Evolutionary conservation across 768 basidiomycete species (phyloP), one percentile per base, ranked within the genome.

Genomic region (Amanita pseudoporphyria): DNA sequence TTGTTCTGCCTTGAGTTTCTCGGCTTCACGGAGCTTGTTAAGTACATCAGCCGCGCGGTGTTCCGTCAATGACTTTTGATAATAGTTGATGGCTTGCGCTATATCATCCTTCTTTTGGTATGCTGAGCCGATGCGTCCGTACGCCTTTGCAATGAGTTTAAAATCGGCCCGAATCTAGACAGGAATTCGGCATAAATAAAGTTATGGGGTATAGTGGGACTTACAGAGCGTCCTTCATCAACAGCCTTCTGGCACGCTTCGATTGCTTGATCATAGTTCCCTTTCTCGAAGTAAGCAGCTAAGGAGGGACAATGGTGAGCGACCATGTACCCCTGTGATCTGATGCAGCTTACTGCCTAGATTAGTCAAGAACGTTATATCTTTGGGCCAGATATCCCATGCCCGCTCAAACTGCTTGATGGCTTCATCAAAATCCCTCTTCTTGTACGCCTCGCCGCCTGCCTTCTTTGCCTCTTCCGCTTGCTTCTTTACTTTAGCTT

Each of bases 261-360:
- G 58, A 99, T 94, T 50, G 81, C 79, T 63, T 88, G 84, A 67
- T 91, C 86, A 59, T 84, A 97, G 31, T 98, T 83, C 9, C 84
- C 90, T 64, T 95, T 77, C 69, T 99, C 96, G 59, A 92, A 93
- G 67, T 94, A 87, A 6, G 82, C 92, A 50, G 96, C 96, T 85
- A 61, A 43, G 51, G 21, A 28, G 21, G 6, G 16, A 44, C 21
- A 42, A 46, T 35, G 33, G 45, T 47, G 40, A 42, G 38, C 30
- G 7, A 19, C 19, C 45, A 22, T 9, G 42, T 33, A 26, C 9
- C 14, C 42, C 19, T 35, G 21, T 32, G 16, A 32, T 45, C 19
- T 47, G 35, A 22, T 31, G 6, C 28, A 49, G 63, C 74, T 39
- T 53, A 88, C 88, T 88, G 54, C 81, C 82, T 38, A 94, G 66